These are phyloP conservation scores for Globisporangium carolinianum DNA, from an alignment of 352 stramenopile species.

Conservation along the genomic window DNA sequence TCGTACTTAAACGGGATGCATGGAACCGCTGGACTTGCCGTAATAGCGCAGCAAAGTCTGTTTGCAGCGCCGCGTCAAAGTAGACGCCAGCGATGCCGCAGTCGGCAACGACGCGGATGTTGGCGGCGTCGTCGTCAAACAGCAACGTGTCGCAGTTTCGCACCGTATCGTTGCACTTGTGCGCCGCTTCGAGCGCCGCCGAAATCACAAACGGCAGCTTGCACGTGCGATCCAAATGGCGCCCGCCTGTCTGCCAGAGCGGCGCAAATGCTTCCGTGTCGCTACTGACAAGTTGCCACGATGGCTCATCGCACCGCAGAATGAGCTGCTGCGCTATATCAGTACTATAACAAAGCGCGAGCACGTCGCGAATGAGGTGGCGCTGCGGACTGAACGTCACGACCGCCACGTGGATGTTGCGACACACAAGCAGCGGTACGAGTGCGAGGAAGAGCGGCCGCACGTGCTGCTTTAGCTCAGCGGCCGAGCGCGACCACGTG, in stretches of 20 bases:
- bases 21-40: conserved; percentile 31
- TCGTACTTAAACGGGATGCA: conserved; percentile 2
- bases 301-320: conserved; percentile 51
- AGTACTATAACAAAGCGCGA: conserved; percentile 39
- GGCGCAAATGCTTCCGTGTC: conserved; percentile 46
- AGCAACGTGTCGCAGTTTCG: conserved; percentile 66
- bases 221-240: conserved; percentile 55
- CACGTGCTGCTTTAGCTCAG: conserved; percentile 38
- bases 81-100: conserved; percentile 64
- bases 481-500: conserved; percentile 34
- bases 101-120: conserved; percentile 68
- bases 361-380: conserved; percentile 51
- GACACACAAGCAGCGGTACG: conserved; percentile 37
- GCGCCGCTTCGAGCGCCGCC: conserved; percentile 37
- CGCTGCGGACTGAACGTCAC: conserved; percentile 80
- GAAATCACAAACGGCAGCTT: conserved; percentile 78
- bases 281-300: conserved; percentile 44
- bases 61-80: conserved; percentile 44
- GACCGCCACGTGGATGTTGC: conserved; percentile 49
- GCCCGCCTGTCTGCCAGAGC: conserved; percentile 40
- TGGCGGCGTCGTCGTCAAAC: conserved; percentile 73
- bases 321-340: conserved; percentile 36
- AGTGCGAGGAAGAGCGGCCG: conserved; percentile 58
- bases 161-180: conserved; percentile 19
- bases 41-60: conserved; percentile 34